A percentile compares a stretch with the other conserved stretches of the same genome.
These are phyloP conservation scores for Fusarium sp. DNA, from an alignment of 2,329 filamentous ascomycete species.

Conservation along the genomic window DNA sequence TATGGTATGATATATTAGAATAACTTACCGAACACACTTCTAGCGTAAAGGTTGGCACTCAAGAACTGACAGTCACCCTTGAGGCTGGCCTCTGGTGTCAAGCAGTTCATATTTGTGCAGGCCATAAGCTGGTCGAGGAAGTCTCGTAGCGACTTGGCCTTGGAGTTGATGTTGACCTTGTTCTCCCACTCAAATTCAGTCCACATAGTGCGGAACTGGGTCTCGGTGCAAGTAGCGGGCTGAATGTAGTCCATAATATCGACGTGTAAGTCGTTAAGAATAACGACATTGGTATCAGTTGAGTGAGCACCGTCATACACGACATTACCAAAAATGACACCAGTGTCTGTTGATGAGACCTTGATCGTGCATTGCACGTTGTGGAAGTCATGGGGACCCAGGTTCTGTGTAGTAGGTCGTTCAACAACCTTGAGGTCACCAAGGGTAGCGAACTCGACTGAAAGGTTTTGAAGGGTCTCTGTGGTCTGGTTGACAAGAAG, in stretches of 20 bases:
- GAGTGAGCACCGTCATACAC: conserved; percentile 95
- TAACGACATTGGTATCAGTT: conserved; percentile 95
- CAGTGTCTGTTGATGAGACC: conserved; percentile 96
- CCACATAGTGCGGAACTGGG: conserved; percentile 99
- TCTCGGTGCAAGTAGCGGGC: conserved; percentile 95
- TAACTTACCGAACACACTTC: conserved; percentile 95
- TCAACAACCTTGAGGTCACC: conserved; percentile 98
- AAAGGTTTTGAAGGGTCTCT: conserved; percentile 95
- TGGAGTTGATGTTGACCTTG: conserved; percentile 99
- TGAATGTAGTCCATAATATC: conserved; percentile 99
- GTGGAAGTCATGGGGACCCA: conserved; percentile 95
- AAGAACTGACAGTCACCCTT: conserved; percentile 98
- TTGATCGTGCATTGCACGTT: conserved; percentile 99
- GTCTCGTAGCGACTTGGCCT: conserved; percentile 89
- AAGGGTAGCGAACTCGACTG: conserved; percentile 97
- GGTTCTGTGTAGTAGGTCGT: conserved; percentile 93
- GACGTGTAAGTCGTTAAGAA: conserved; percentile 96
- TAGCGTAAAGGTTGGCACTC: conserved; percentile 95
- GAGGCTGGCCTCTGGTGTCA: conserved; percentile 95
- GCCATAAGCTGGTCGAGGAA: conserved; percentile 97
- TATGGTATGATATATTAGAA: background rate
- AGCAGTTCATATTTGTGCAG: conserved; percentile 97
- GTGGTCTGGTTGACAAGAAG: conserved; percentile 97
- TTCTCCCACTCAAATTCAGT: conserved; percentile 99
- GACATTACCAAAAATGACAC: conserved; percentile 98